Base-by-base conservation (phyloP, 805 yeast genomes). In the Wickerhamomyces chambardii region DNA sequence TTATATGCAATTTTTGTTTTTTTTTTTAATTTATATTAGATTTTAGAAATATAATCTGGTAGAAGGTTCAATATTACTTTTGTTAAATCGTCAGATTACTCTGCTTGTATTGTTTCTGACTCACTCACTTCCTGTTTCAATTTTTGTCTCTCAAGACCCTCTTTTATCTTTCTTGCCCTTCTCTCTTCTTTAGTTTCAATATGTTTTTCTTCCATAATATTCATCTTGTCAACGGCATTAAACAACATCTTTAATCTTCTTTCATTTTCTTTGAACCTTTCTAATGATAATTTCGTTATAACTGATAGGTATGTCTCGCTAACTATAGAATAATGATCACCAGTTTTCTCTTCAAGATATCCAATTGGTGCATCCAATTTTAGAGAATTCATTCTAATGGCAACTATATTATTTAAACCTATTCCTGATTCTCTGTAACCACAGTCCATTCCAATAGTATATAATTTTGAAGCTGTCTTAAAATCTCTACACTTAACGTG, bases 341-440 rank as follows among this genome's bases (percentile, higher is more conserved):
- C 57, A 1, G 44, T 47, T 1, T 40, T 47, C 5, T 58, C 61
- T 16, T 58, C 50, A 11, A 68, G 53, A 45, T 58, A 73, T 0
- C 89, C 95, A 24, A 85, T 71, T 1, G 95, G 95, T 1, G 78
- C 65, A 51, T 86, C 95, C 17, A 86, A 54, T 41, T 74, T 73
- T 38, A 86, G 76, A 5, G 85, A 76, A 30, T 50, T 53, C 1
- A 75, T 81, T 43, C 95, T 64, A 15, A 86, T 71, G 0, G 87
- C 95, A 6, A 86, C 94, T 11, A 80, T 64, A 45, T 75, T 73
- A 47, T 85, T 84, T 22, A 78, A 66, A 7, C 94, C 94, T 31
- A 86, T 84, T 1, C 95, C 95, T 22, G 84, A 70, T 55, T 86
- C 95, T 48, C 95, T 66, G 49, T 81, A 86, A 3, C 95, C 95